Evolutionary conservation across 331 rosid genomes (phyloP), one percentile per base, ranked within the genome.

Genomic region (Cydonia oblonga): DNA sequence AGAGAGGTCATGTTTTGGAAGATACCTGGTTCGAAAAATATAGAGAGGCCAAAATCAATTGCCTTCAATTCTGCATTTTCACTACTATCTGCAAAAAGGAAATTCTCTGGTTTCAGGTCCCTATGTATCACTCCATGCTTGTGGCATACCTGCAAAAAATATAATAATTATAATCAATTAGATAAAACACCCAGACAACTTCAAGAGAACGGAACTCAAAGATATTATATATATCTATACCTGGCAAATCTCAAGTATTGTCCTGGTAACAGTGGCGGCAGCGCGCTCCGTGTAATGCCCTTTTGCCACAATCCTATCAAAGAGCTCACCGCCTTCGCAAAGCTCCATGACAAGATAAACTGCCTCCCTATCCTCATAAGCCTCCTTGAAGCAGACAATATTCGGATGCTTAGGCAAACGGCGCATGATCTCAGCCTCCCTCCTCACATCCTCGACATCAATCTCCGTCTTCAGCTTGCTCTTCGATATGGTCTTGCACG

Each of bases 201-300:
- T 33, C 10, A 33, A 33, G 10, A 33, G 38, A 33, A 33, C 38
- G 38, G 38, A 33, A 33, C 38, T 33, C 38, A 33, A 33, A 33
- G 38, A 33, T 33, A 33, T 26, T 32, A 7, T 32, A 32, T 32
- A 32, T 32, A 18, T 49, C 3, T 7, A 24, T 29, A 84, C 98
- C 98, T 87, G 81, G 90, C 97, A 92, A 75, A 95, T 89, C 61
- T 89, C 91, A 68, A 95, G 87, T 38, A 95, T 91, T 19, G 92
- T 91, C 76, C 83, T 86, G 74, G 84, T 58, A 40, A 91, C 89
- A 23, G 74, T 76, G 13, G 97, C 97, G 3, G 98, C 98, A 6
- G 96, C 96, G 4, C 97, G 89, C 66, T 95, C 98, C 0, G 96
- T 91, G 81, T 95, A 95, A 83, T 89, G 98, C 5, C 97, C 98